These are phyloP conservation scores for Calocybe cyanea DNA, from an alignment of 768 basidiomycete genomes.

Conservation along the genomic window DNA sequence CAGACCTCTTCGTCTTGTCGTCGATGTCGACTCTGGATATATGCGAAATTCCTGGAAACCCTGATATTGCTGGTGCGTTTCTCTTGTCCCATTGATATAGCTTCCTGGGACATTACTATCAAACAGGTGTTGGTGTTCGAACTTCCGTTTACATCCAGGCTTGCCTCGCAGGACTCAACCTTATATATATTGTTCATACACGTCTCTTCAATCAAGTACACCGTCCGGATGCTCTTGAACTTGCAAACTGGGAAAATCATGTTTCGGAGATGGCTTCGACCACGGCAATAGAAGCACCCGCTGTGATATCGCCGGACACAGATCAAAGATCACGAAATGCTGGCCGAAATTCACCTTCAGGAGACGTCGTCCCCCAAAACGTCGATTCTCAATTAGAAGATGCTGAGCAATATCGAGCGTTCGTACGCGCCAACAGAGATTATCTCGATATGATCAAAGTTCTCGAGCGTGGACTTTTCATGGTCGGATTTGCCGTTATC, in stretches of 20 bases:
- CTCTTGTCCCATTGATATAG: too few relatives aligned
- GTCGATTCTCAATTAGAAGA: too few relatives aligned
- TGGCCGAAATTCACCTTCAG: too few relatives aligned
- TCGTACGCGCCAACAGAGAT: neutral
- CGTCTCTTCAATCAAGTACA: neutral
- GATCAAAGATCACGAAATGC: too few relatives aligned
- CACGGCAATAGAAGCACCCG: neutral
- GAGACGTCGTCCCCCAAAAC: too few relatives aligned
- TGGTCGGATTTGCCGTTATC: constrained; percentile 2
- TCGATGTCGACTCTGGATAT: too few relatives aligned
- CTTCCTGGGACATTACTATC: neutral
- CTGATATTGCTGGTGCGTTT: too few relatives aligned
- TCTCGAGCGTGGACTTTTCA: constrained; percentile 2
- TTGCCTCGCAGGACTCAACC: constrained; percentile 1
- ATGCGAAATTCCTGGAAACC: too few relatives aligned
- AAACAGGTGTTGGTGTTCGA: constrained; percentile 3
- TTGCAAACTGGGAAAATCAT: neutral
- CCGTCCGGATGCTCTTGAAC: neutral
- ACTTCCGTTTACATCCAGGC: constrained; percentile 4
- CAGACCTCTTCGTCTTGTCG: too few relatives aligned
- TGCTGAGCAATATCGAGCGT: neutral
- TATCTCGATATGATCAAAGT: constrained; percentile 1
- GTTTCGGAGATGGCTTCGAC: neutral
- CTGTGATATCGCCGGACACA: too few relatives aligned
- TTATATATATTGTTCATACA: neutral